phyloP scores from a whole-genome alignment of 2,329 filamentous ascomycete species.

The Bipolaris oryzae region DNA sequence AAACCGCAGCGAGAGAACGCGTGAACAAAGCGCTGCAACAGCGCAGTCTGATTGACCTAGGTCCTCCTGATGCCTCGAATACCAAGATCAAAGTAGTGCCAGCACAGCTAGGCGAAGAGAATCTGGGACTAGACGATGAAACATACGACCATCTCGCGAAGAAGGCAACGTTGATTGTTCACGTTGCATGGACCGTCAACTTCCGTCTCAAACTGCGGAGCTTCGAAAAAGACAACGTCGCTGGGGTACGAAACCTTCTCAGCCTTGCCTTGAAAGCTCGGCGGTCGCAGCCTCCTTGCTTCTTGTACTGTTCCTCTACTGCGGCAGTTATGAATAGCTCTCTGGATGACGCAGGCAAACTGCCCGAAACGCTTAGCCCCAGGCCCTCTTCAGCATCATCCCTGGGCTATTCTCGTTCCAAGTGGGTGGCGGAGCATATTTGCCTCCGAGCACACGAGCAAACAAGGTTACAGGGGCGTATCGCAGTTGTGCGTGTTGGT shows the following conservation, averaged over 20 bases:
- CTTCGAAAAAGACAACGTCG: slow-evolving; percentile 62
- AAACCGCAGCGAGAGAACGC: slow-evolving; percentile 39
- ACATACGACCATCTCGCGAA: slow-evolving; percentile 51
- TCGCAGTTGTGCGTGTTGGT: slow-evolving; percentile 47
- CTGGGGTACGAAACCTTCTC: slow-evolving; percentile 58
- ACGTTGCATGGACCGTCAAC: slow-evolving; percentile 70
- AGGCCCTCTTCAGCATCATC: slow-evolving; percentile 54
- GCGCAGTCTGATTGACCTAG: slow-evolving; percentile 36
- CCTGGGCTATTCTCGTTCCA: slow-evolving; percentile 62
- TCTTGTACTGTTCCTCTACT: slow-evolving; percentile 61
- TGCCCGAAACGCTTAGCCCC: slow-evolving; percentile 52
- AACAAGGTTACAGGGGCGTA: slow-evolving; percentile 36
- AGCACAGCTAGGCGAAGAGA: slow-evolving; percentile 54
- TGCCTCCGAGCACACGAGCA: slow-evolving; percentile 50
- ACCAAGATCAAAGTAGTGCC: slow-evolving; percentile 56
- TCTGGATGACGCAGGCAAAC: slow-evolving; percentile 16
- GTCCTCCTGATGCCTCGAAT: slow-evolving; percentile 16
- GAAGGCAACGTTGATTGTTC: slow-evolving; percentile 61
- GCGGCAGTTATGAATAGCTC: slow-evolving; percentile 50
- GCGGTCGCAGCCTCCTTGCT: slow-evolving; percentile 40
- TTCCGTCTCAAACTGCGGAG: slow-evolving; percentile 63
- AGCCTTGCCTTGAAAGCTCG: slow-evolving; percentile 49
- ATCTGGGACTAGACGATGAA: slow-evolving; percentile 56
- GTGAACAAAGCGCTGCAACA: slow-evolving; percentile 43
- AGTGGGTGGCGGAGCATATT: slow-evolving; percentile 64